These are phyloP conservation scores for Backusella sp. DNA, from an alignment of 192 early-diverging fungal species.

Conservation along the genomic window DNA sequence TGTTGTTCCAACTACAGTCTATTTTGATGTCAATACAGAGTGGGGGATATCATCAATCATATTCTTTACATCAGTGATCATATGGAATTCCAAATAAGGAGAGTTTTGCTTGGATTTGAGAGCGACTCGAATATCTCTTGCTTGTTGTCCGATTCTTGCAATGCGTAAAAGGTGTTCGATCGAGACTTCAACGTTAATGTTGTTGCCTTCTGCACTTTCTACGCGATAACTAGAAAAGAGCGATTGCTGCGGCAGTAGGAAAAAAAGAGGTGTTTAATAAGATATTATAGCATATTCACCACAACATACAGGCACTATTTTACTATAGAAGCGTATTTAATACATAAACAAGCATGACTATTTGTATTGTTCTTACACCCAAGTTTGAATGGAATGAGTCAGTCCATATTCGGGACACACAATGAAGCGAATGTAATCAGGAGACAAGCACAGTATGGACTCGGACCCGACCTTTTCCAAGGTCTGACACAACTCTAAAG, in stretches of 20 bases:
- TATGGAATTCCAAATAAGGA: background rate
- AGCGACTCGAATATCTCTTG: background rate
- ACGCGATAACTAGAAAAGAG: slow-evolving; percentile 8
- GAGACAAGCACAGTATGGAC: background rate
- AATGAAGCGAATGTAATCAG: slow-evolving; percentile 7
- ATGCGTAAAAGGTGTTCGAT: background rate
- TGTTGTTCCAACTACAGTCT: background rate
- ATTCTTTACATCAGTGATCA: background rate
- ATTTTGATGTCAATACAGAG: no score
- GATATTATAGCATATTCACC: background rate
- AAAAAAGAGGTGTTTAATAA: background rate
- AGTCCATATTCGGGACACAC: background rate
- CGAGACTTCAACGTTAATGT: background rate
- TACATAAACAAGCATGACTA: background rate
- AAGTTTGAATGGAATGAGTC: background rate
- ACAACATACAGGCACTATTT: slow-evolving; percentile 3
- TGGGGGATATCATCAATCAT: no score
- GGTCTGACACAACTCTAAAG: background rate
- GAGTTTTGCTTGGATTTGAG: background rate
- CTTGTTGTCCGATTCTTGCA: background rate
- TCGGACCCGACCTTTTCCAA: background rate
- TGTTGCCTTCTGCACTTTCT: background rate
- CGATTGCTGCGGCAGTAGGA: background rate
- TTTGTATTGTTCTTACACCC: background rate
- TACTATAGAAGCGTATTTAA: background rate